Evolutionary conservation across 2,329 filamentous ascomycete species (phyloP).

Genomic region (Penicillium sp.): DNA sequence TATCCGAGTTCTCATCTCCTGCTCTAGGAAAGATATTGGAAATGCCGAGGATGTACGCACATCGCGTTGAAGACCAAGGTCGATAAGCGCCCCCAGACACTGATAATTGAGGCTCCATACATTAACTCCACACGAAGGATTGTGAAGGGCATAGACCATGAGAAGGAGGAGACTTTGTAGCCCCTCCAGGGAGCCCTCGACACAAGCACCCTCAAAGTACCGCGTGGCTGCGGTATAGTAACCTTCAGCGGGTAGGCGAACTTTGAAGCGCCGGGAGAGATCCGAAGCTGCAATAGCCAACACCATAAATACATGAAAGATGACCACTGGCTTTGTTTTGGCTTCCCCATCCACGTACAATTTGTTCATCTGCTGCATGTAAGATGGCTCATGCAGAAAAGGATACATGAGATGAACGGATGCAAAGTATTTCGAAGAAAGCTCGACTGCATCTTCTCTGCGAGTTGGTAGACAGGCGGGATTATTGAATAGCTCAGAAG

Average conservation of each 20-base stretch:
- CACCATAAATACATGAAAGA: conserved; percentile 55
- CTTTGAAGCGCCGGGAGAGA: conserved; percentile 44
- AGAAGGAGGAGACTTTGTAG: conserved; percentile 48
- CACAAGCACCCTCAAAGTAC: conserved; percentile 47
- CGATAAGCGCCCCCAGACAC: conserved; percentile 51
- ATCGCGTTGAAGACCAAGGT: conserved; percentile 53
- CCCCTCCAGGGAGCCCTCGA: conserved; percentile 50
- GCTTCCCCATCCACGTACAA: conserved; percentile 33
- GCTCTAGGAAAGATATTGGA: conserved; percentile 48
- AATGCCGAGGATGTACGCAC: conserved; percentile 39
- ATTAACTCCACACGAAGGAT: conserved; percentile 49
- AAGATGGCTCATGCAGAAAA: conserved; percentile 48
- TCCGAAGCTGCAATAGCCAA: conserved; percentile 51
- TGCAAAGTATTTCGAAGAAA: conserved; percentile 51
- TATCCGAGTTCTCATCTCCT: conserved; percentile 55
- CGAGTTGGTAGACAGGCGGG: conserved; percentile 28
- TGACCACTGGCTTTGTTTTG: conserved; percentile 29
- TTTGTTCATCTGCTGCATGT: conserved; percentile 35
- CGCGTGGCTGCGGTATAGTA: conserved; percentile 51
- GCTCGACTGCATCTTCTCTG: conserved; percentile 40
- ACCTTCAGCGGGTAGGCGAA: conserved; percentile 49
- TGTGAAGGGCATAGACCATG: conserved; percentile 52
- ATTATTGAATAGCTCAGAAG: conserved; percentile 27
- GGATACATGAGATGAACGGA: conserved; percentile 51
- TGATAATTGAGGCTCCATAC: conserved; percentile 58